phyloP scores from a whole-genome alignment of 1,284 basidiomycete genomes.

The Microbotryum silenes-acaulis region DNA sequence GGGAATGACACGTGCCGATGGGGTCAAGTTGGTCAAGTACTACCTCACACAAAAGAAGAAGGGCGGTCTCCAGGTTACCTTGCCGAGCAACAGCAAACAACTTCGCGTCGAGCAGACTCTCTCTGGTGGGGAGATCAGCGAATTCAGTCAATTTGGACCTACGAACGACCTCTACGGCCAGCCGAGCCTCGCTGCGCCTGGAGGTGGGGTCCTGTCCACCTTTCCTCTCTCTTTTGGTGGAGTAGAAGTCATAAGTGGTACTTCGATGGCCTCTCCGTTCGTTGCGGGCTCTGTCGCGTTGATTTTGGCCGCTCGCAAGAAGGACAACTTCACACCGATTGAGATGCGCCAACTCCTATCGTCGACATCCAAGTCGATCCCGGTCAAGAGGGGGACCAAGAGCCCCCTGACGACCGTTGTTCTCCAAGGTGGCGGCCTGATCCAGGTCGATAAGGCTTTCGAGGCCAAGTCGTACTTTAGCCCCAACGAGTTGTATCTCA shows the following conservation, averaged over 20 bases:
- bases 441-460: conserved; percentile 58
- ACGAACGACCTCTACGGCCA: conserved; percentile 55
- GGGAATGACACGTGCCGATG: too few species aligned
- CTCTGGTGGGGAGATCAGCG: conserved; percentile 47
- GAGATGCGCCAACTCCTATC: conserved; percentile 51
- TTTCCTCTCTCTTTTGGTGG: conserved; percentile 47
- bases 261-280: conserved; percentile 35
- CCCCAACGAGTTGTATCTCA: conserved; percentile 56
- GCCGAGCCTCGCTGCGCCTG: conserved; percentile 55
- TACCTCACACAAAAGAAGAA: too few species aligned
- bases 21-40: too few species aligned
- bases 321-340: conserved; percentile 45
- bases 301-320: conserved; percentile 50
- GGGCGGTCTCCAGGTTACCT: too few species aligned
- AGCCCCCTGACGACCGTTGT: conserved; percentile 35
- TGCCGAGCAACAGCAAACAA: conserved; percentile 37
- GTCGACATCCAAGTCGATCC: conserved; percentile 51
- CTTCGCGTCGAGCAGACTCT: conserved; percentile 11
- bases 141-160: conserved; percentile 54
- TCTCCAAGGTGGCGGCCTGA: conserved; percentile 48
- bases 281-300: conserved; percentile 59
- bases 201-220: conserved; percentile 56
- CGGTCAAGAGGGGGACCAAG: conserved; percentile 45
- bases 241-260: conserved; percentile 47
- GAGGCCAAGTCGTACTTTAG: conserved; percentile 50